A percentile compares a stretch with the other conserved stretches of the same genome.
Conservation (phyloP, 495 filamentous ascomycete genomes). For the Geopyxis carbonaria region DNA sequence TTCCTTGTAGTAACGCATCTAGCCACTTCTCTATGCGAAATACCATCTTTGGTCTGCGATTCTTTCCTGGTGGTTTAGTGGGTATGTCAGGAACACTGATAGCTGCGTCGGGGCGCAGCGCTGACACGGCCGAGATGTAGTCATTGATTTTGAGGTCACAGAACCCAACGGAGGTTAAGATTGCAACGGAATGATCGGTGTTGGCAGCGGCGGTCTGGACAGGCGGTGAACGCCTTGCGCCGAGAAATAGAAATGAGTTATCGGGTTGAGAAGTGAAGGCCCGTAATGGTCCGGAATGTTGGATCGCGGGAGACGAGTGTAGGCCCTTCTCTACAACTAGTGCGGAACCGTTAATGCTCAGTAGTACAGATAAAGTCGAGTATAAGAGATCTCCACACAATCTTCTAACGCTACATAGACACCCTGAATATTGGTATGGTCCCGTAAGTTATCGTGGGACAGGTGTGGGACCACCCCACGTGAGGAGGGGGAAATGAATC, state of each 20-base stretch:
- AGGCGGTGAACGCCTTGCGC: constrained; percentile 57
- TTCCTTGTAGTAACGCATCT: constrained; percentile 35
- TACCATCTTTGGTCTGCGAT: constrained; percentile 63
- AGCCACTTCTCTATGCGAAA: constrained; percentile 67
- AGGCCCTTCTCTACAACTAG: constrained; percentile 61
- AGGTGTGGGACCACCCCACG: constrained; percentile 74
- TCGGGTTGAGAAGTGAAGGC: constrained; percentile 49
- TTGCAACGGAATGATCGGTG: constrained; percentile 49
- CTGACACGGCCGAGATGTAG: constrained; percentile 44
- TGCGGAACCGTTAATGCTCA: constrained; percentile 23
- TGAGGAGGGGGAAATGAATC: constrained; percentile 61
- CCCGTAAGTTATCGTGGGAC: constrained; percentile 61
- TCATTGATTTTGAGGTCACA: constrained; percentile 45
- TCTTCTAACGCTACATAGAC: constrained; percentile 81
- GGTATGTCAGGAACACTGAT: constrained; percentile 65
- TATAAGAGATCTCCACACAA: constrained; percentile 62
- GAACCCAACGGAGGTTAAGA: constrained; percentile 76
- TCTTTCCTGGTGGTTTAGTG: constrained; percentile 42
- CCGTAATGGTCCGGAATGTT: constrained; percentile 40
- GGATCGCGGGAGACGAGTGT: constrained; percentile 35
- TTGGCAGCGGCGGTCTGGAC: constrained; percentile 57
- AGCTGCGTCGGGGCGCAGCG: constrained; percentile 61
- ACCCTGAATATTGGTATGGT: constrained; percentile 45
- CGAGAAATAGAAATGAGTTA: constrained; percentile 49
- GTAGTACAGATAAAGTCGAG: constrained; percentile 4